Evolutionary conservation across 768 basidiomycete genomes (phyloP).

Genomic region (Austroboletus eburneus): DNA sequence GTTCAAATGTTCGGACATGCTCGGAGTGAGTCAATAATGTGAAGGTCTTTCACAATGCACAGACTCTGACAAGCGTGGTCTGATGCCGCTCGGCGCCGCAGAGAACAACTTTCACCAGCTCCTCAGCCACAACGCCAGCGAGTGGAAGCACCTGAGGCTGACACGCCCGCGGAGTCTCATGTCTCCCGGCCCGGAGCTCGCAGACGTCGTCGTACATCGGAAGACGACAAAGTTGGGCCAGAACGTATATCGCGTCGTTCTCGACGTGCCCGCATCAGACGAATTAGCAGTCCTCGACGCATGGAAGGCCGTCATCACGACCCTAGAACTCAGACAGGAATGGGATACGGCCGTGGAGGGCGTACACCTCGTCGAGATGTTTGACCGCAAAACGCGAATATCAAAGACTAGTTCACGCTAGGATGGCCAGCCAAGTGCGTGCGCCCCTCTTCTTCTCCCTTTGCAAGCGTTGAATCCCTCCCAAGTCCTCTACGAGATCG

Average conservation of each 20-base stretch:
- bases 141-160: constrained; percentile 79
- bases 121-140: constrained; percentile 60
- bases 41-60: too few species aligned
- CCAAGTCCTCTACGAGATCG: constrained; percentile 79
- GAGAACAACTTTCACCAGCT: constrained; percentile 76
- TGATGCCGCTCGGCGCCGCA: constrained; percentile 65
- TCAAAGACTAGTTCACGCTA: constrained; percentile 87
- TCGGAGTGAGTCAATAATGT: too few species aligned
- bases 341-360: constrained; percentile 95
- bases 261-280: constrained; percentile 70
- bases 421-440: constrained; percentile 97
- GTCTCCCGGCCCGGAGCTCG: constrained; percentile 51
- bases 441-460: constrained; percentile 12
- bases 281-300: constrained; percentile 59
- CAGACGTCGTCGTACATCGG: constrained; percentile 77
- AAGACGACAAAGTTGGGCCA: constrained; percentile 66
- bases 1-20: too few species aligned
- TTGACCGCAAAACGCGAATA: constrained; percentile 83
- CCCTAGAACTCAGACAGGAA: constrained; percentile 82
- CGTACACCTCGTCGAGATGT: constrained; percentile 76
- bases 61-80: constrained; percentile 86
- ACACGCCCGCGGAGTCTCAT: constrained; percentile 37
- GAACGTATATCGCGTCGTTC: constrained; percentile 72
- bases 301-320: constrained; percentile 77
- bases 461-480: constrained; percentile 8